Evolutionary conservation across 2,329 filamentous ascomycete species (phyloP).

Genomic region (Tolypocladium guangdongense): DNA sequence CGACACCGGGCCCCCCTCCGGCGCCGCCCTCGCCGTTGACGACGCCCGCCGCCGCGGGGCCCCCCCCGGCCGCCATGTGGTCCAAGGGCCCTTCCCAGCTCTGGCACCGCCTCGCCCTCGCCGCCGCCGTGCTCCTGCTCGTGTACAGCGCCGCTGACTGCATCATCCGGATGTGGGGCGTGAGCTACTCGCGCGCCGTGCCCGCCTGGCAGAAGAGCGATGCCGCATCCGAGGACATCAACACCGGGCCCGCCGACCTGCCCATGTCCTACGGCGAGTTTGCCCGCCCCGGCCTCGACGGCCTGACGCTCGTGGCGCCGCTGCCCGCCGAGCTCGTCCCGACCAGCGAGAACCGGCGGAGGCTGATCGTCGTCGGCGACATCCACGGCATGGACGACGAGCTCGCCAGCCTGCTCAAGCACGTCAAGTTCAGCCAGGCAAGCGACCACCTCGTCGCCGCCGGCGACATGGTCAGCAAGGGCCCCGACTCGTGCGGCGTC

Average conservation of each 20-base stretch:
- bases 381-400: constrained; percentile 78
- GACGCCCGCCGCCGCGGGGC: too few species aligned
- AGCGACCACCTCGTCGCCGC: constrained; percentile 64
- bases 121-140: constrained; percentile 19
- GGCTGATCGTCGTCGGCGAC: constrained; percentile 78
- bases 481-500: constrained; percentile 70
- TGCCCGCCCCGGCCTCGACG: constrained; percentile 25
- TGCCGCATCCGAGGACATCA: too few species aligned
- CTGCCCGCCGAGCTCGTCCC: constrained; percentile 20
- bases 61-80: neutral
- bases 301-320: constrained; percentile 16
- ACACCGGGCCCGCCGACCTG: constrained; percentile 17
- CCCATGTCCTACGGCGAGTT: constrained; percentile 30
- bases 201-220: neutral
- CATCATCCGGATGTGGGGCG: constrained; percentile 19
- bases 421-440: constrained; percentile 46
- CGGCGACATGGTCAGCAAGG: constrained; percentile 77
- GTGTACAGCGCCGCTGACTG: constrained; percentile 22
- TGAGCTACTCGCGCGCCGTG: constrained; percentile 7
- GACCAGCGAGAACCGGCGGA: constrained; percentile 30
- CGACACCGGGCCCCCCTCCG: too few species aligned
- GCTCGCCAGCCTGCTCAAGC: constrained; percentile 53
- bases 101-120: constrained; percentile 20
- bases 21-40: too few species aligned
- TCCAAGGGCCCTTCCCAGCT: constrained; percentile 10